Evolutionary conservation across 768 basidiomycete genomes (phyloP), one percentile per base, ranked within the genome.

Genomic region (Panellus pusillus): DNA sequence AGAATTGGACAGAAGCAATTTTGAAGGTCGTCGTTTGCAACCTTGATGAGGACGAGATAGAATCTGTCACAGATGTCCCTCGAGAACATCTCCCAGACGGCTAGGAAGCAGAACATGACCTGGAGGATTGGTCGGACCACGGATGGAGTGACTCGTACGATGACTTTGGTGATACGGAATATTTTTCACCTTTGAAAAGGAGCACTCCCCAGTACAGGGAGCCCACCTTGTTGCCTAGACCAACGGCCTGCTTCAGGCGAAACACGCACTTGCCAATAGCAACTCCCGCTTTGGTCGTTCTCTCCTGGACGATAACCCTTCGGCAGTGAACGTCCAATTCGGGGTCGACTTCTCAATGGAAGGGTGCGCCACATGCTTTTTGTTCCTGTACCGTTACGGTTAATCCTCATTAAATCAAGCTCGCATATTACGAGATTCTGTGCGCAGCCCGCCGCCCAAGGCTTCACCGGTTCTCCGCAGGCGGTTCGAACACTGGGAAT

Each of bases 341-440:
- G 50, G 55, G 2, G 35, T 28, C 19, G 44, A 57, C 32, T 48
- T 52, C 46, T 47, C 32, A 4, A 57, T 52, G n/a, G 45, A 57
- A 52, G 55, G 44, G 55, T 57, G 36, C 55, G 55, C 54, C 39
- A 15, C 39, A 15, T 31, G 13, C 12, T 28, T n/a, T 44, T 28
- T 40, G 36, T 1, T 9, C 8, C n/a, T 15, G 15, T 18, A 20
- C 15, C 36, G 36, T 31, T 18, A 20, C 15, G 36, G 36, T 31
- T 38, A 38, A 47, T 18, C 44, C 32, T 9, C 31, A 11, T 29
- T 24, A 6, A 18, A 1, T 44, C 35, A 47, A 56, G 50, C 36
- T 31, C 50, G 15, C 55, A 52, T 28, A 48, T 48, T 9, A 35
- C 50, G 4, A 39, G 41, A 28, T 38, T 57, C 44, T n/a, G 27